phyloP scores from a whole-genome alignment of 2,329 filamentous ascomycete genomes.

The Talaromyces funiculosus region DNA sequence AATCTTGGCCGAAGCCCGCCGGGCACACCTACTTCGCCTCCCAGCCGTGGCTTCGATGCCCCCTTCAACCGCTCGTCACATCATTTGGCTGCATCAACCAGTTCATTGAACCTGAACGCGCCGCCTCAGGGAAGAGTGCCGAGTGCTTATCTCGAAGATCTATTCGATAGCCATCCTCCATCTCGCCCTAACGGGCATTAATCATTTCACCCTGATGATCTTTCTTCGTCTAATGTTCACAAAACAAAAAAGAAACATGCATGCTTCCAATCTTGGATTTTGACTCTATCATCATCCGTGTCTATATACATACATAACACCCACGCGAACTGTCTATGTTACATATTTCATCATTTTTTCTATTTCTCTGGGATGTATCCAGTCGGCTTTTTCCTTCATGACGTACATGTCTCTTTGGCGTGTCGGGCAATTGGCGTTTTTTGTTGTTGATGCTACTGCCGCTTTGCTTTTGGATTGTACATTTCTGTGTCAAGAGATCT shows the following conservation, averaged over 20 bases:
- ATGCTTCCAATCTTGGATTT: neutral
- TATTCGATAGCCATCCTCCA: constrained; percentile 66
- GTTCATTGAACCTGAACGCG: constrained; percentile 59
- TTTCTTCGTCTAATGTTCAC: neutral
- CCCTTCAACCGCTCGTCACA: constrained; percentile 27
- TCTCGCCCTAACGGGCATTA: constrained; percentile 6
- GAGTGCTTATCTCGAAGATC: constrained; percentile 82
- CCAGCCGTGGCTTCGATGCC: constrained; percentile 36
- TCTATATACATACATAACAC: constrained; percentile 1
- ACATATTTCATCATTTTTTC: neutral
- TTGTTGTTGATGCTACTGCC: neutral
- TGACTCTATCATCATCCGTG: neutral
- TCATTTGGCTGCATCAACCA: constrained; percentile 39
- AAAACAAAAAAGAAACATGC: neutral
- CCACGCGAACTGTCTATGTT: neutral
- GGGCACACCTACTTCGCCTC: constrained; percentile 56
- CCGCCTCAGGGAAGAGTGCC: constrained; percentile 68
- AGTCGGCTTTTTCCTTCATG: neutral
- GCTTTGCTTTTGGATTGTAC: neutral
- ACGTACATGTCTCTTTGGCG: constrained; percentile 7
- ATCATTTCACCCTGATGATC: neutral
- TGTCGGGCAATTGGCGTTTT: constrained; percentile 1
- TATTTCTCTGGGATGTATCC: neutral
- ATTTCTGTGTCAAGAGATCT: neutral
- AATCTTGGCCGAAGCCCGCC: constrained; percentile 54